These are phyloP conservation scores for Calvatia gigantea DNA, from an alignment of 768 basidiomycete genomes.

Conservation along the genomic window DNA sequence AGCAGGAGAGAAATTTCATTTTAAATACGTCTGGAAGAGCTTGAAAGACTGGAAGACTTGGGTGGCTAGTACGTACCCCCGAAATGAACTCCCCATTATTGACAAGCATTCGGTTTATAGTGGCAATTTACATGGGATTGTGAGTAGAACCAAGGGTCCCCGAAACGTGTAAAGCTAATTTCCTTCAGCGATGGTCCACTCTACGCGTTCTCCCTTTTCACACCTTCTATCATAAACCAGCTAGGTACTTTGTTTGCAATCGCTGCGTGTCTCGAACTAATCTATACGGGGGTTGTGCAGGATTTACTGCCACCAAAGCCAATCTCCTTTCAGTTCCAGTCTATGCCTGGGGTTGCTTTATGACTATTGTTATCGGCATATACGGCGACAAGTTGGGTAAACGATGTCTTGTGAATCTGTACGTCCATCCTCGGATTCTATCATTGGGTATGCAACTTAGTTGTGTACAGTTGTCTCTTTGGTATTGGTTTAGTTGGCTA, in stretches of 20 bases:
- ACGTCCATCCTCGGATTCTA: constrained; percentile 17
- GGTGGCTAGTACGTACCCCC: constrained; percentile 49
- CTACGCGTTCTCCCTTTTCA: constrained; percentile 51
- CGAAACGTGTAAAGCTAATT: constrained; percentile 12
- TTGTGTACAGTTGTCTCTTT: constrained; percentile 20
- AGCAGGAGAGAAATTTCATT: constrained; percentile 52
- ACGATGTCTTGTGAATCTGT: constrained; percentile 62
- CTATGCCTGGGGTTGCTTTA: constrained; percentile 67
- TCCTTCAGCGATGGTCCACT: constrained; percentile 47
- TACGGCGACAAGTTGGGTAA: constrained; percentile 58
- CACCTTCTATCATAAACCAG: constrained; percentile 52
- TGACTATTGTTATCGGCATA: constrained; percentile 61
- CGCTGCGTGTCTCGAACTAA: background rate
- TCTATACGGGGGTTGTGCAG: constrained; percentile 24
- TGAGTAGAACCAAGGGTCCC: too few relatives aligned
- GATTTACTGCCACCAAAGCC: constrained; percentile 60
- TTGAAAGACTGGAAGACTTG: constrained; percentile 74
- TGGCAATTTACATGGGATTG: constrained; percentile 73
- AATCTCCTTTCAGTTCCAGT: constrained; percentile 78
- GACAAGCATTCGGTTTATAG: constrained; percentile 25
- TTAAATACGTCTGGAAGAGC: constrained; percentile 55
- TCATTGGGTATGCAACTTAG: background rate
- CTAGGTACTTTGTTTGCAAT: constrained; percentile 24
- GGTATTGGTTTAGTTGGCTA: constrained; percentile 50
- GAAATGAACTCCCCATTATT: background rate